Percentiles rank a stretch among this genome's conserved stretches.
Conservation (phyloP, 352 stramenopile genomes). For the Elongisporangium undulatum region DNA sequence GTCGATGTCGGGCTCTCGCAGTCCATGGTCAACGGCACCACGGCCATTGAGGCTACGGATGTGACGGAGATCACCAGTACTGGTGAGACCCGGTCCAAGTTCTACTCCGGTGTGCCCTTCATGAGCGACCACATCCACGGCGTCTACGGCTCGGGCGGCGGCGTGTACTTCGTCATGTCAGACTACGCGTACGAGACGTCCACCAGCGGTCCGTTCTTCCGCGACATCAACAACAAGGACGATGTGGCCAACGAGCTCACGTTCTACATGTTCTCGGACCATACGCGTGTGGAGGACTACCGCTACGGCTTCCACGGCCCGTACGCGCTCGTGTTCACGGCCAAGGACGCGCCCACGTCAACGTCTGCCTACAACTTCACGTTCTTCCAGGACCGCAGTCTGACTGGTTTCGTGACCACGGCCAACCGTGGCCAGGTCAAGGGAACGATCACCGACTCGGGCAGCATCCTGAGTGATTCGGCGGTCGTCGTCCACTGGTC, state of each 20-base stretch:
- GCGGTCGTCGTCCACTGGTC: constrained; percentile 33
- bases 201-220: constrained; percentile 39
- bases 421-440: constrained; percentile 22
- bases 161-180: constrained; percentile 52
- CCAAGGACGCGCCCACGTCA: constrained; percentile 16
- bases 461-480: constrained; percentile 15
- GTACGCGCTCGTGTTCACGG: constrained; percentile 38
- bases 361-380: constrained; percentile 21
- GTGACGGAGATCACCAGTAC: constrained; percentile 21
- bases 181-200: constrained; percentile 39
- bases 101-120: constrained; percentile 30
- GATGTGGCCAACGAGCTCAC: constrained; percentile 40
- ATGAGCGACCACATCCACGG: constrained; percentile 36
- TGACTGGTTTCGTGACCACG: constrained; percentile 36
- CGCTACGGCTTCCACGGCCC: constrained; percentile 49
- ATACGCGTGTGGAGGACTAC: constrained; percentile 48
- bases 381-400: constrained; percentile 37
- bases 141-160: constrained; percentile 23
- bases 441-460: constrained; percentile 27
- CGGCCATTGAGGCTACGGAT: constrained; percentile 36
- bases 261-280: constrained; percentile 63
- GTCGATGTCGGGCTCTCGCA: constrained; percentile 24
- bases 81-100: constrained; percentile 36
- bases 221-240: constrained; percentile 57
- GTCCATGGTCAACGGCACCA: constrained; percentile 21